phyloP scores from a whole-genome alignment of 306 rosid genomes.

The Citrullus mucosospermus region DNA sequence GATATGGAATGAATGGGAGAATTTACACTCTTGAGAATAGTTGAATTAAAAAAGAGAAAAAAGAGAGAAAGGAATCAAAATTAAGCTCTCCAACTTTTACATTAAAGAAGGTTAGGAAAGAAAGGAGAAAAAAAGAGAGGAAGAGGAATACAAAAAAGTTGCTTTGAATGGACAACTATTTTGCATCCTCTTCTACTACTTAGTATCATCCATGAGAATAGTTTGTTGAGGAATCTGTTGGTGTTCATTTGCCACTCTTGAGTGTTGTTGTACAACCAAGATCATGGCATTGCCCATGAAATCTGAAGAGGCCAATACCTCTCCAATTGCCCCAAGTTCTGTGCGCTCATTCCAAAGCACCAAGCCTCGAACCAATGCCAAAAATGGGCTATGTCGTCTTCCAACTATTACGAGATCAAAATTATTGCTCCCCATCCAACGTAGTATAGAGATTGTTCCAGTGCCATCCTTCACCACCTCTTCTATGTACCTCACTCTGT shows the following conservation, averaged over 20 bases:
- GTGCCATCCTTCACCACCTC: constrained; percentile 20
- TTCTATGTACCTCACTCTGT: constrained; percentile 17
- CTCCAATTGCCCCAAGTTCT: constrained; percentile 20
- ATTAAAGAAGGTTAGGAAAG: too few relatives aligned
- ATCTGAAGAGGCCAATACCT: constrained; percentile 12
- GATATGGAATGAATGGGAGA: too few relatives aligned
- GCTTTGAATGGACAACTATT: not conserved
- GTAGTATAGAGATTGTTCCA: constrained; percentile 17
- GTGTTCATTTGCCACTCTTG: not conserved
- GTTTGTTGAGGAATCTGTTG: not conserved
- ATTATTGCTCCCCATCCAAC: constrained; percentile 8
- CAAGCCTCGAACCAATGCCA: constrained; percentile 10
- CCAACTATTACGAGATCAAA: constrained; percentile 25
- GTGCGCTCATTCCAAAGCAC: not conserved
- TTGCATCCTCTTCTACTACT: not conserved
- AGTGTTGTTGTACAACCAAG: constrained; percentile 25
- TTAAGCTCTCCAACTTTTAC: too few relatives aligned
- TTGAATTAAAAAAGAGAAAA: too few relatives aligned
- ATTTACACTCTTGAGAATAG: not conserved
- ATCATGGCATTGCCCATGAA: constrained; percentile 13
- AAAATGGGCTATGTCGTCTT: constrained; percentile 6
- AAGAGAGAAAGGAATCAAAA: too few relatives aligned
- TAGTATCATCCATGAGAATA: not conserved
- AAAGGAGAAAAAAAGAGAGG: too few relatives aligned
- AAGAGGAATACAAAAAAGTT: not conserved